These are phyloP conservation scores for Wallacemonas sp. DNA, from an alignment of 208 protist species.

Conservation along the genomic window DNA sequence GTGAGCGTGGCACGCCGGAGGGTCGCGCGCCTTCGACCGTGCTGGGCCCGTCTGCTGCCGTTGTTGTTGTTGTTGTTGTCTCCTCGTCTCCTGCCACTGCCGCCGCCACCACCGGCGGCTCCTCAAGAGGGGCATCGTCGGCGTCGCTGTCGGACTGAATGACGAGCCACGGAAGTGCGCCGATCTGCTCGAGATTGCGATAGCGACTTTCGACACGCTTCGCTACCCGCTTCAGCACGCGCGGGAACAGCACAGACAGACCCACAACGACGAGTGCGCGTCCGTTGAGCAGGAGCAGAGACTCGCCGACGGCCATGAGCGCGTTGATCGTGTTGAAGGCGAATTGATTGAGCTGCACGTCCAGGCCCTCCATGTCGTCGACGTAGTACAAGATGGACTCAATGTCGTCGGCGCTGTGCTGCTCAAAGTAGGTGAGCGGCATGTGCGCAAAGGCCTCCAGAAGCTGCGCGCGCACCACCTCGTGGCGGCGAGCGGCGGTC, in stretches of 20 bases:
- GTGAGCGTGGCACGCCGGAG: no score
- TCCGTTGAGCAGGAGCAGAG: slow-evolving; percentile 27
- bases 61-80: no score
- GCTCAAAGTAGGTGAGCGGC: slow-evolving; percentile 66
- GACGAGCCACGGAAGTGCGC: slow-evolving; percentile 14
- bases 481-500: slow-evolving; percentile 43
- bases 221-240: not conserved
- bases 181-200: slow-evolving; percentile 9
- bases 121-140: slow-evolving; percentile 28
- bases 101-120: not conserved
- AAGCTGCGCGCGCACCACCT: slow-evolving; percentile 50
- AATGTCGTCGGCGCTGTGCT: slow-evolving; percentile 51
- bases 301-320: slow-evolving; percentile 20
- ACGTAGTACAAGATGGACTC: slow-evolving; percentile 75
- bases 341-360: slow-evolving; percentile 67
- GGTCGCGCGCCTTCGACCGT: no score
- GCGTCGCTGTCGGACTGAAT: slow-evolving; percentile 27
- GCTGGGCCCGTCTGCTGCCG: no score
- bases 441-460: slow-evolving; percentile 62
- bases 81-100: not conserved
- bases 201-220: slow-evolving; percentile 12
- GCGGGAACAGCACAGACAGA: not conserved
- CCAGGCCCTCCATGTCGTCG: slow-evolving; percentile 79
- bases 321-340: slow-evolving; percentile 39
- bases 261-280: slow-evolving; percentile 11